A percentile compares a stretch with the other conserved stretches of the same genome.
phyloP scores from a whole-genome alignment of 768 basidiomycete genomes.

The Dacryopinax primogenitus region DNA sequence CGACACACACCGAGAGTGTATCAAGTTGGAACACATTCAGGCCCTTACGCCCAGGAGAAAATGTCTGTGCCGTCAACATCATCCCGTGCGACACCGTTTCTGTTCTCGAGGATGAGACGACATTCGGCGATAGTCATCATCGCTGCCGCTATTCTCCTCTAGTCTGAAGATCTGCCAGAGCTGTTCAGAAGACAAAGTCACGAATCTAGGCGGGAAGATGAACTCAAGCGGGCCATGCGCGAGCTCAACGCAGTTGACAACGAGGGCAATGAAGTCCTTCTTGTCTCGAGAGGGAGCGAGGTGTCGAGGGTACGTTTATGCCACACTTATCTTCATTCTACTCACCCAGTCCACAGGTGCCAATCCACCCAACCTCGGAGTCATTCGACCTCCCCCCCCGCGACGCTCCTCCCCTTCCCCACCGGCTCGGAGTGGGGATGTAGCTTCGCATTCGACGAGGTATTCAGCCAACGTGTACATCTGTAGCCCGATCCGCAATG shows the following conservation, averaged over 20 bases:
- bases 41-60: too few relatives aligned
- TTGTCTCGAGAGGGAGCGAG: slow-evolving; percentile 51
- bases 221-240: slow-evolving; percentile 35
- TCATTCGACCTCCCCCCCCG: slow-evolving; percentile 46
- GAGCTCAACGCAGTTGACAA: slow-evolving; percentile 48
- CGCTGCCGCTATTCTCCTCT: slow-evolving; percentile 8
- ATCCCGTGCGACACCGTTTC: background rate
- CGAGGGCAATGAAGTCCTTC: slow-evolving; percentile 49
- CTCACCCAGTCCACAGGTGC: slow-evolving; percentile 31
- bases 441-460: too few relatives aligned
- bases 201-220: slow-evolving; percentile 19
- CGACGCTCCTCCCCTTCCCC: slow-evolving; percentile 36
- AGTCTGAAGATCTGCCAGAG: background rate
- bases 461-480: too few relatives aligned
- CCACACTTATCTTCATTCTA: background rate
- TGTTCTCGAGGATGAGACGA: background rate
- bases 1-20: too few relatives aligned
- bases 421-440: too few relatives aligned
- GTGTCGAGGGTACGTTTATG: slow-evolving; percentile 45
- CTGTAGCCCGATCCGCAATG: too few relatives aligned
- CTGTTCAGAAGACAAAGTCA: slow-evolving; percentile 3
- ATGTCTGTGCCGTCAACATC: too few relatives aligned
- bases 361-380: slow-evolving; percentile 39
- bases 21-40: too few relatives aligned
- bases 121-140: slow-evolving; percentile 10